Evolutionary conservation across 306 rosid genomes (phyloP).

Genomic region (Quercus agrifolia): DNA sequence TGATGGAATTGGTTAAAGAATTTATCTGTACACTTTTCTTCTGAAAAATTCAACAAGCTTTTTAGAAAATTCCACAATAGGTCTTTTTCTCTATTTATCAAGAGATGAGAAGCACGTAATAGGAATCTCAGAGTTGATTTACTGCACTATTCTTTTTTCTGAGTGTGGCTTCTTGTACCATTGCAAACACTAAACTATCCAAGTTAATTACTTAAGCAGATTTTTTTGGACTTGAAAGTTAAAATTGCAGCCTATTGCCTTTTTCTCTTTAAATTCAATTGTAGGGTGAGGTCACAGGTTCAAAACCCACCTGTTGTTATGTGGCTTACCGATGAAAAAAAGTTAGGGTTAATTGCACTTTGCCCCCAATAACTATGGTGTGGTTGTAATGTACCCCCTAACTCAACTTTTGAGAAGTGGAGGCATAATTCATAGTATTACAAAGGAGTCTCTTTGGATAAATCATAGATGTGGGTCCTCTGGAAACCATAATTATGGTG

Average conservation of each 20-base stretch:
- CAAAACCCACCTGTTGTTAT: no score
- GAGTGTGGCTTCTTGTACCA: not conserved
- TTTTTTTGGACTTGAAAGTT: no score
- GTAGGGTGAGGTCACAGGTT: no score
- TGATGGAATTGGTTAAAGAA: not conserved
- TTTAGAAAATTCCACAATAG: not conserved
- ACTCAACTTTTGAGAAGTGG: not conserved
- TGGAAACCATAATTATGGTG: not conserved
- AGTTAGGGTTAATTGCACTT: no score
- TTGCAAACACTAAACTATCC: not conserved
- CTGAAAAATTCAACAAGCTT: not conserved
- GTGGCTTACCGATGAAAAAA: no score
- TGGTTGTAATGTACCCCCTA: no score
- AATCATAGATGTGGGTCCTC: not conserved
- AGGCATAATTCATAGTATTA: not conserved
- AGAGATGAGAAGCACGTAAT: not conserved
- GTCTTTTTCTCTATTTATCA: not conserved
- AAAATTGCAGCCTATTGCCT: not conserved
- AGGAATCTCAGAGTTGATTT: not conserved
- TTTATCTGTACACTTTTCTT: not conserved
- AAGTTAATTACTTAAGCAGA: not conserved
- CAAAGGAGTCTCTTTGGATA: not conserved
- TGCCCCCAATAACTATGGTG: no score
- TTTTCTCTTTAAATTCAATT: not conserved
- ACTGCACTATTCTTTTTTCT: not conserved